Evolutionary conservation across 2,329 filamentous ascomycete species (phyloP).

Genomic region (Colletotrichum neosansevieriae): DNA sequence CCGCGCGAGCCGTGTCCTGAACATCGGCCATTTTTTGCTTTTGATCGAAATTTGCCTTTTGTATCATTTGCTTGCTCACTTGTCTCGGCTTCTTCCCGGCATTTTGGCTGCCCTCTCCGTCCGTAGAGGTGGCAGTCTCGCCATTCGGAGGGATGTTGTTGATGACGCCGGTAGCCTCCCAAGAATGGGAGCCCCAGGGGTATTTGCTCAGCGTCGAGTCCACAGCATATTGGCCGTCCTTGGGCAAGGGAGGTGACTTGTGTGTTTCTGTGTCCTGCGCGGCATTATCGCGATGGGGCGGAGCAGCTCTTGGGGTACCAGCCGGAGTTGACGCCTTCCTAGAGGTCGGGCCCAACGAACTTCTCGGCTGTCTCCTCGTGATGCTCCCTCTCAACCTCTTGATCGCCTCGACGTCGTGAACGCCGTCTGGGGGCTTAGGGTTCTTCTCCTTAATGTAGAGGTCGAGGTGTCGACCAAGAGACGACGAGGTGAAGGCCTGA

Average conservation of each 20-base stretch:
- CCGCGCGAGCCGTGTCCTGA: conserved; percentile 82
- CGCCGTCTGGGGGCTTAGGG: conserved; percentile 85
- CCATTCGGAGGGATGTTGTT: conserved; percentile 72
- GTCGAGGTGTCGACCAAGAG: conserved; percentile 91
- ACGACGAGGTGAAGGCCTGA: conserved; percentile 93
- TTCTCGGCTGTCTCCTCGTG: conserved; percentile 85
- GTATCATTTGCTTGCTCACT: conserved; percentile 63
- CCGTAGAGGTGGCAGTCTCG: conserved; percentile 35
- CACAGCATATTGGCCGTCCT: conserved; percentile 56
- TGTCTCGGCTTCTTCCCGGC: conserved; percentile 54
- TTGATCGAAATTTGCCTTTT: conserved; percentile 73
- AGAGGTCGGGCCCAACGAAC: conserved; percentile 59
- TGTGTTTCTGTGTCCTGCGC: conserved; percentile 50
- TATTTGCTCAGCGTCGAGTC: conserved; percentile 67
- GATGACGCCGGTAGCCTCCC: conserved; percentile 83
- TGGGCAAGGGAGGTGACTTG: conserved; percentile 54
- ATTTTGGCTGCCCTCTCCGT: conserved; percentile 50
- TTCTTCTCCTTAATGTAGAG: conserved; percentile 95
- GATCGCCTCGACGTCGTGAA: conserved; percentile 93
- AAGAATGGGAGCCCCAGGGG: conserved; percentile 67
- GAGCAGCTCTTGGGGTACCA: conserved; percentile 59
- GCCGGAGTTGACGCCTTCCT: conserved; percentile 72
- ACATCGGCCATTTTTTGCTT: conserved; percentile 76
- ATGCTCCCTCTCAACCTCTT: conserved; percentile 85
- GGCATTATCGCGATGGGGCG: conserved; percentile 47